Base-by-base conservation (phyloP, 1,139 yeast genomes). In the Arxiozyma telluris region DNA sequence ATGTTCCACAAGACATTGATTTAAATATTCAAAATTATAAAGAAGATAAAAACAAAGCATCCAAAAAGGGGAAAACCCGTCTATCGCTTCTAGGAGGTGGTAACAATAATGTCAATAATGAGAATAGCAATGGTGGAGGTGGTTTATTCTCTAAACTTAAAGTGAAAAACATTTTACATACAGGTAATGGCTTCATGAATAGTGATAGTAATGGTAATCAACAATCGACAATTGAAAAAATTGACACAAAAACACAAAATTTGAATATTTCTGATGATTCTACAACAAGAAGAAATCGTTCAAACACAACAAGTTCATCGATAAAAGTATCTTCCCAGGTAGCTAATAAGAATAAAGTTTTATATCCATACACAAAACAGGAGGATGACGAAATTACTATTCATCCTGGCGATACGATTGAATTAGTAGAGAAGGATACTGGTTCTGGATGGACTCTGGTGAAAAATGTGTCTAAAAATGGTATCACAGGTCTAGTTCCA, bases 391-490 rank as follows among this genome's bases (percentile, higher is more conserved):
- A 93, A 69, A 71, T 83, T 1, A 70, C 81, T 1, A 71, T 93
- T 1, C 58, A 64, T 9, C 79, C 80, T 0, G 91, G 94, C 7
- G 95, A 87, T 49, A 65, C 71, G 4, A 70, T 91, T 44, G 71
- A 71, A 4, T 76, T 93, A 2, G 57, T 85, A 0, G 82, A 80
- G 51, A 73, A 73, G 3, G 98, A 93, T 67, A 93, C 87, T 61
- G 97, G 97, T 0, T 83, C 93, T 8, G 99, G 99, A 0, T 94
- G 99, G 99, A 84, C 96, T 0, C 70, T 72, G 61, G 80, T 84
- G 62, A 58, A 70, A 53, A 69, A 73, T 50, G 50, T 57, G 54
- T 52, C 69, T 50, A 60, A 73, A 52, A 75, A 85, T 60, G 75
- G 84, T 60, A 57, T 69, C 12, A 73, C 73, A 50, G 99, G 99